Percentiles rank a stretch among this genome's conserved stretches.
phyloP scores from a whole-genome alignment of 2,329 filamentous ascomycete species.

The Canariomyces notabilis region DNA sequence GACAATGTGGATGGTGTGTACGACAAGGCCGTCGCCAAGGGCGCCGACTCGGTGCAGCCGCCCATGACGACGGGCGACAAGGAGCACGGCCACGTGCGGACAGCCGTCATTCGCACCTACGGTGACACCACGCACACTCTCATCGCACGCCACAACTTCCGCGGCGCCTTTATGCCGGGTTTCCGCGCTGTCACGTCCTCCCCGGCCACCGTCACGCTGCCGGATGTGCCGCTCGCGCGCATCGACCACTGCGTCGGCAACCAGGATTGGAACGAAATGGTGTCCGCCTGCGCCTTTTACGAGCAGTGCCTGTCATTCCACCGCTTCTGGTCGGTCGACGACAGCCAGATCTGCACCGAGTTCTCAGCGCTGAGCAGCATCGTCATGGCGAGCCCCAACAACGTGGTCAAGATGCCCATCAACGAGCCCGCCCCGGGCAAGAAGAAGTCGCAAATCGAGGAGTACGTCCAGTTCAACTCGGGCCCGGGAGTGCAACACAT shows the following conservation, averaged over 20 bases:
- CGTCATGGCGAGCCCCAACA: constrained; percentile 83
- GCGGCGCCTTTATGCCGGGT: constrained; percentile 75
- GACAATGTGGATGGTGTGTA: constrained; percentile 83
- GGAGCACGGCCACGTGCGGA: constrained; percentile 60
- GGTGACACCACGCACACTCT: constrained; percentile 94
- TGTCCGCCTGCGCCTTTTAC: constrained; percentile 64
- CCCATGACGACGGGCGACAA: constrained; percentile 54
- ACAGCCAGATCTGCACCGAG: constrained; percentile 86
- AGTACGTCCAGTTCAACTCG: constrained; percentile 85
- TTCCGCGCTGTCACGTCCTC: constrained; percentile 54
- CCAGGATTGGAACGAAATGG: constrained; percentile 91
- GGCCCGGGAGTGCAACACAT: constrained; percentile 92
- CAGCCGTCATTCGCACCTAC: constrained; percentile 83
- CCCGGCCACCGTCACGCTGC: constrained; percentile 43
- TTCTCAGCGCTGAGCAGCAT: constrained; percentile 84
- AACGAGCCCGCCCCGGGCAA: constrained; percentile 90
- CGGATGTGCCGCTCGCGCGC: constrained; percentile 60
- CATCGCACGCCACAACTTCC: constrained; percentile 66
- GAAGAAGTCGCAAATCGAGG: constrained; percentile 90
- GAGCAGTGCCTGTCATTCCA: constrained; percentile 88
- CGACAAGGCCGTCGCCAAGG: constrained; percentile 61
- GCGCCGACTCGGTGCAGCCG: constrained; percentile 56
- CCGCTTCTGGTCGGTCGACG: constrained; percentile 96
- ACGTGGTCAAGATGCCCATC: constrained; percentile 95
- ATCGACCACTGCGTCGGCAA: constrained; percentile 98